Evolutionary conservation across 2,329 filamentous ascomycete genomes (phyloP).

Genomic region (Botryosphaeria dothidea): DNA sequence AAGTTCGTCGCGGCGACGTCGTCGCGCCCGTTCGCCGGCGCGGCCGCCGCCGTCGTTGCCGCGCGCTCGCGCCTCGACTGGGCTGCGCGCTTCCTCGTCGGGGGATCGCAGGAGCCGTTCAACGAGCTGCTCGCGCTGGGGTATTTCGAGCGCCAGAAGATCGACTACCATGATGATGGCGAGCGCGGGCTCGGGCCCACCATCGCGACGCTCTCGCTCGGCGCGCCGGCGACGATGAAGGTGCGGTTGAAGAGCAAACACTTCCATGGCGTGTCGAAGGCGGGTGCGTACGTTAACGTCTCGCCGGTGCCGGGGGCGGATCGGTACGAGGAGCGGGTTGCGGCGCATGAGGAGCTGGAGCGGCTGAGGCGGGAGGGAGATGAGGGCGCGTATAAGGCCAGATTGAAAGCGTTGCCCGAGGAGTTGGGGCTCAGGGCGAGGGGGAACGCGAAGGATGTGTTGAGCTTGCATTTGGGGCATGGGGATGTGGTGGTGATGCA

Average conservation of each 20-base stretch:
- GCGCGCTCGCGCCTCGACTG: slow-evolving; percentile 57
- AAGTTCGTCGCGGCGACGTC: slow-evolving; percentile 62
- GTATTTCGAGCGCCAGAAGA: slow-evolving; percentile 62
- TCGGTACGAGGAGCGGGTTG: slow-evolving; percentile 37
- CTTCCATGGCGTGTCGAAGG: slow-evolving; percentile 37
- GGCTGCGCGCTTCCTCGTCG: slow-evolving; percentile 50
- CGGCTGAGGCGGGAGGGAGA: slow-evolving; percentile 25
- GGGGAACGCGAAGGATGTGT: slow-evolving; percentile 30
- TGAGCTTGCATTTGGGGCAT: slow-evolving; percentile 56
- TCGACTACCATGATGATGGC: slow-evolving; percentile 67
- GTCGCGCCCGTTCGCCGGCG: slow-evolving; percentile 27
- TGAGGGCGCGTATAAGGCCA: slow-evolving; percentile 25
- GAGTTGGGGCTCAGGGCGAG: slow-evolving; percentile 38
- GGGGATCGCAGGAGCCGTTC: slow-evolving; percentile 42
- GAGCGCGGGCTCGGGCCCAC: slow-evolving; percentile 63
- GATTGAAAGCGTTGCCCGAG: slow-evolving; percentile 36
- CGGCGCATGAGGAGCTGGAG: slow-evolving; percentile 32
- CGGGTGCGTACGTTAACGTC: slow-evolving; percentile 35
- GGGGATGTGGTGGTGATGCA: slow-evolving; percentile 68
- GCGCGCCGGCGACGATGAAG: slow-evolving; percentile 59
- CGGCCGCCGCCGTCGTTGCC: slow-evolving; percentile 47
- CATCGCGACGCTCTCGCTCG: slow-evolving; percentile 63
- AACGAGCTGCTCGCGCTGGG: slow-evolving; percentile 66
- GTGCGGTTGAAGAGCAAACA: slow-evolving; percentile 59
- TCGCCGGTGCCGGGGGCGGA: slow-evolving; percentile 31